Base-by-base conservation (phyloP, 768 basidiomycete genomes). In the Termitomyces sp. region DNA sequence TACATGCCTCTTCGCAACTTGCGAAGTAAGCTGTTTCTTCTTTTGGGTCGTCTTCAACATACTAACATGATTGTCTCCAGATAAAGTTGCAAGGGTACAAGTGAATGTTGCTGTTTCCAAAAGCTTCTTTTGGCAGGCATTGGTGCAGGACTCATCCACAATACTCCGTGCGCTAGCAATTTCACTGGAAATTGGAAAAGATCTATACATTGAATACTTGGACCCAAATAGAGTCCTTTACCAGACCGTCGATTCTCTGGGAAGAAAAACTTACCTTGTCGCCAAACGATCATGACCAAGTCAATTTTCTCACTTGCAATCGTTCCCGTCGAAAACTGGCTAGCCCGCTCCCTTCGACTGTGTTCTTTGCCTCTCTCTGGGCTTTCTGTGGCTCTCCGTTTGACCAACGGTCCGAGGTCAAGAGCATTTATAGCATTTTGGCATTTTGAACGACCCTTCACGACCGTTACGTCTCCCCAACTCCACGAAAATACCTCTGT, bases 131-230 rank as follows among this genome's bases (percentile, higher is more conserved):
- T 75, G 77, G 42, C 48, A 66, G 25, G 63, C 65, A 54, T 65
- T 80, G 25, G 65, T 69, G 43, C 67, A 65, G n/a, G 71, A 77
- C 45, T 67, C 74, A 4, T 71, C 64, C 8, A 72, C 76, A 31
- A 68, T 81, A 25, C 69, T 76, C 20, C 70, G 73, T 32, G 77
- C 78, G 11, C 71, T 81, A 8, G 73, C 76, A 5, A 69, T 76
- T 46, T 79, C 80, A 7, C 64, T 81, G 34, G 79, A 79, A 64
- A 68, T 75, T 7, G 76, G 73, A 11, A 57, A 73, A 8, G 61
- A 74, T 14, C 64, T 81, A 52, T 76, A 73, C 5, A 72, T 81
- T 55, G 64, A 70, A 42, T 29, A 71, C 40, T 62, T 69, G 36
- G 62, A 68, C 50, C 25, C 54, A 17, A 31, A 52, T 12, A 51